phyloP scores from a whole-genome alignment of 176 grass and related monocot species.

The Paspalum notatum region DNA sequence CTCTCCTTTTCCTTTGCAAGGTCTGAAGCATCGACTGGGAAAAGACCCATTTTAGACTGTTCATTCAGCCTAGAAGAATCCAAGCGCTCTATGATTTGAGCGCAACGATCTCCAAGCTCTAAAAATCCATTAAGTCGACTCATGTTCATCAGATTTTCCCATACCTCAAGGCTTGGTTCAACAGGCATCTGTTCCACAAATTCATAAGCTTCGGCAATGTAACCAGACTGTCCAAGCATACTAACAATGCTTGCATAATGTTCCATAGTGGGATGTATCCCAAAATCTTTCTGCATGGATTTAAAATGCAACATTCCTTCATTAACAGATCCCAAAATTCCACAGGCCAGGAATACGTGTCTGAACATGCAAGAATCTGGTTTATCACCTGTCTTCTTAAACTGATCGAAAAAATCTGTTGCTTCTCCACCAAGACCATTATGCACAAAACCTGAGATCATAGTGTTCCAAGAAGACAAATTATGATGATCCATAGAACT shows the following conservation, averaged over 20 bases:
- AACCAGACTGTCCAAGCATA: slow-evolving; percentile 90
- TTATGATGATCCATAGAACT: slow-evolving; percentile 63
- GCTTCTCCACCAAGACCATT: slow-evolving; percentile 89
- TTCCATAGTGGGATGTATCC: slow-evolving; percentile 69
- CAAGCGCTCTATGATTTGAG: slow-evolving; percentile 59
- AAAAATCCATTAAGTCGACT: slow-evolving; percentile 69
- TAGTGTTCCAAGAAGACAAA: slow-evolving; percentile 78
- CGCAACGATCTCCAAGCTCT: slow-evolving; percentile 71
- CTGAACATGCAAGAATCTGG: slow-evolving; percentile 76
- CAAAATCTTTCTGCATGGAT: slow-evolving; percentile 91
- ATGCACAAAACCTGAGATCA: slow-evolving; percentile 81
- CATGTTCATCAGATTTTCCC: slow-evolving; percentile 91
- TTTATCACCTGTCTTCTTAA: slow-evolving; percentile 64
- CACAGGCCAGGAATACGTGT: slow-evolving; percentile 70
- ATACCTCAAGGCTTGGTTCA: slow-evolving; percentile 80
- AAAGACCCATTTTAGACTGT: slow-evolving; percentile 69
- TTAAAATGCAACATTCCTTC: slow-evolving; percentile 95
- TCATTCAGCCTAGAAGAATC: slow-evolving; percentile 76
- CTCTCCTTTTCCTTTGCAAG: slow-evolving; percentile 85
- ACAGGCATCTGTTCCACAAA: slow-evolving; percentile 83
- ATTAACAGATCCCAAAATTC: slow-evolving; percentile 77
- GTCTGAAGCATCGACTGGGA: slow-evolving; percentile 68
- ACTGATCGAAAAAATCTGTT: slow-evolving; percentile 62
- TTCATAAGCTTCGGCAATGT: slow-evolving; percentile 87
- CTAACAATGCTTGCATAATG: slow-evolving; percentile 79